These are phyloP conservation scores for Grigorovia transvaalensis DNA, from an alignment of 805 yeast species.

Conservation along the genomic window DNA sequence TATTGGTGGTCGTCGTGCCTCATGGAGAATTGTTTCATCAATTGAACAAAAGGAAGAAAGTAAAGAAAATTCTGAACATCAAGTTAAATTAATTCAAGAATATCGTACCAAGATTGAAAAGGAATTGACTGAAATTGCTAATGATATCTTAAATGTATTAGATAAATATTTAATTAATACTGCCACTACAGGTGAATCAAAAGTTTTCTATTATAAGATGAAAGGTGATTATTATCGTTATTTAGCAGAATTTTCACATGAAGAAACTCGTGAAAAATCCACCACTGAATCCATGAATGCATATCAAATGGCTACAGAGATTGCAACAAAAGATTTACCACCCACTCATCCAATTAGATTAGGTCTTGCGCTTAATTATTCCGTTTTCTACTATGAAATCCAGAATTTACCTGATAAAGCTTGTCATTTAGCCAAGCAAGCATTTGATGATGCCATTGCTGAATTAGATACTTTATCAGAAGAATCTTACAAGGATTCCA, in stretches of 20 bases:
- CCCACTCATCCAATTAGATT: constrained; percentile 98
- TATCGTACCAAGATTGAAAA: constrained; percentile 91
- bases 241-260: constrained; percentile 90
- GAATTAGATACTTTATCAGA: constrained; percentile 95
- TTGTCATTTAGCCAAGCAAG: constrained; percentile 97
- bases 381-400: constrained; percentile 96
- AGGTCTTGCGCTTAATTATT: constrained; percentile 95
- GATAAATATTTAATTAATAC: constrained; percentile 84
- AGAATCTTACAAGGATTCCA: constrained; percentile 97
- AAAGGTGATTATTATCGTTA: constrained; percentile 99
- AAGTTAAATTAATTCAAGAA: constrained; percentile 80
- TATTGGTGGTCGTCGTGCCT: constrained; percentile 98
- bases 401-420: constrained; percentile 98
- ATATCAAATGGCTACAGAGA: constrained; percentile 90
- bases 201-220: constrained; percentile 97
- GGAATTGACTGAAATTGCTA: constrained; percentile 88
- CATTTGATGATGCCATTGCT: constrained; percentile 98
- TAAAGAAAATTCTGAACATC: constrained; percentile 76
- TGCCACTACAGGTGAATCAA: constrained; percentile 94
- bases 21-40: constrained; percentile 97
- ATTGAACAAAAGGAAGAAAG: constrained; percentile 97
- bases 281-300: constrained; percentile 90
- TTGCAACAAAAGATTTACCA: constrained; percentile 92
- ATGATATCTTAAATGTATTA: constrained; percentile 81
- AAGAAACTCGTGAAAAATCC: constrained; percentile 85